Evolutionary conservation across 345 rosid species (phyloP).

Genomic region (Microcos paniculata): DNA sequence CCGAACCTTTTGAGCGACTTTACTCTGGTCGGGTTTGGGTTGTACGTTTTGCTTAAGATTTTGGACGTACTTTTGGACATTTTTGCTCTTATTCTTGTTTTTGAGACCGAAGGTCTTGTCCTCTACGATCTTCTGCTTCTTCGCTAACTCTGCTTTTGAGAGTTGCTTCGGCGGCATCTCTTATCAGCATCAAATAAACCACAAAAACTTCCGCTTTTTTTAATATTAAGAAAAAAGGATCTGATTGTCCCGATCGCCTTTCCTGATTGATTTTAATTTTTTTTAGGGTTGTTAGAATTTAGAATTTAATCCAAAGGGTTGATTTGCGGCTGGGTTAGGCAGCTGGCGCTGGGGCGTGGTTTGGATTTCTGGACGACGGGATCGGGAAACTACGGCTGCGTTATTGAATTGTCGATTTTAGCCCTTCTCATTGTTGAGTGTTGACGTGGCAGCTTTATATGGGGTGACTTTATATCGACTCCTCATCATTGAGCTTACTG

Average conservation of each 20-base stretch:
- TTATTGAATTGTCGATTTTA: neutral
- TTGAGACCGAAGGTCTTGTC: constrained; percentile 86
- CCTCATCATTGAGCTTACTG: too few species aligned
- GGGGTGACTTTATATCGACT: neutral
- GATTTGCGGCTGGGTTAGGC: neutral
- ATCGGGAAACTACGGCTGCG: neutral
- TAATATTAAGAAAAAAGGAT: neutral
- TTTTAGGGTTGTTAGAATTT: neutral
- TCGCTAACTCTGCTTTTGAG: constrained; percentile 60
- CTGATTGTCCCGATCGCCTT: neutral
- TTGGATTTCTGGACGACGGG: neutral
- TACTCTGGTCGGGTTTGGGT: constrained; percentile 48
- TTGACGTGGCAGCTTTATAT: constrained; percentile 13
- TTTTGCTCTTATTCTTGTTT: constrained; percentile 75
- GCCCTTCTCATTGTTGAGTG: neutral
- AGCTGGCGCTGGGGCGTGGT: neutral
- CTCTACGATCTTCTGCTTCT: constrained; percentile 78
- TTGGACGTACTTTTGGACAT: constrained; percentile 69
- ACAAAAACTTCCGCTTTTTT: neutral
- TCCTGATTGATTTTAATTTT: neutral
- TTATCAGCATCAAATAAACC: constrained; percentile 38
- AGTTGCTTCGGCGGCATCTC: constrained; percentile 73
- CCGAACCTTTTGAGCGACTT: constrained; percentile 49
- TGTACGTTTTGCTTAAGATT: constrained; percentile 58
- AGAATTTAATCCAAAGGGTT: neutral